Evolutionary conservation across 2,329 filamentous ascomycete species (phyloP), one percentile per base, ranked within the genome.

Genomic region (Calonectria pauciramosa): DNA sequence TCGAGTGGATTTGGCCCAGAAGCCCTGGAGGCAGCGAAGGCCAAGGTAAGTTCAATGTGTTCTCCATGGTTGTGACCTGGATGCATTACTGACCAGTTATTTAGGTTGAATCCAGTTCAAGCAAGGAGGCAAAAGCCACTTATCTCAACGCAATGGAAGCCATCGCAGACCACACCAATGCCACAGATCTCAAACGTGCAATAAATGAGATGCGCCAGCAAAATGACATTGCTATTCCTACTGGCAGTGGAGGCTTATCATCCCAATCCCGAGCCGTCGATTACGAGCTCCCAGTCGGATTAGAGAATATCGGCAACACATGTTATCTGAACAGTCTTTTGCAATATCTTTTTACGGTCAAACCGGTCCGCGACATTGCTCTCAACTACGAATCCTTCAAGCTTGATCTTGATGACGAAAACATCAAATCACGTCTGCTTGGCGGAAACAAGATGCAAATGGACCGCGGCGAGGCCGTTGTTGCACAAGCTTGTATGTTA

Each of bases 321-420:
- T 99, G 97, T 84, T 99, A 99, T 81, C 89, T 99, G 70, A 99
- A 99, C 87, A 99, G 96, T 85, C 90, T 99, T 64, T 89, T 99
- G 13, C 97, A 99, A 81, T 99, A 98, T 82, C 94, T 98, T 78
- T 98, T 98, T 83, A 97, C 96, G 0, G 91, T 99, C 70, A 93
- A 93, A 75, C 93, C 95, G 2, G 89, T 99, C 36, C 92, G 96
- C 65, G 90, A 97, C 7, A 91, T 98, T 77, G 93, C 98, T 4
- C 88, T 97, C 72, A 89, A 95, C 65, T 95, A 95, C 78, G 92
- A 96, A 32, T 85, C 92, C 6, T 91, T 93, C 80, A 91, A 93
- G 77, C 91, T 97, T 81, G 91, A 93, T 4, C 85, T 94, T 6
- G 90, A 90, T 11, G 91, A 93, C 52, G 90, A 92, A 72, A 90